A percentile compares a stretch with the other conserved stretches of the same genome.
phyloP scores from a whole-genome alignment of 495 filamentous ascomycete species.

The Trichoderma orchidacearum region DNA sequence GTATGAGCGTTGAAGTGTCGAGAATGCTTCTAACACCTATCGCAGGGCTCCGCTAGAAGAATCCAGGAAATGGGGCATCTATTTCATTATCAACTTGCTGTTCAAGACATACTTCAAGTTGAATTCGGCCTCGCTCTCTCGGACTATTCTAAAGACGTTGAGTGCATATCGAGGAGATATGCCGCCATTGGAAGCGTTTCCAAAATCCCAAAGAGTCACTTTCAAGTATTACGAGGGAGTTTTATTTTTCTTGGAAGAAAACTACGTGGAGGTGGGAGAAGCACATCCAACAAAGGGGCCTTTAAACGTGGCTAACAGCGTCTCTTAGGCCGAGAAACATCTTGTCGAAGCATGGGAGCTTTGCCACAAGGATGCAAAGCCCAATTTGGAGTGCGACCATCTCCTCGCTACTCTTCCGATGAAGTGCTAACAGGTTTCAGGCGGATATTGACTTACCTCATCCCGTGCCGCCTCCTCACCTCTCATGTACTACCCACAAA shows the following conservation, averaged over 20 bases:
- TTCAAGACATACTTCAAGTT: conserved; percentile 99
- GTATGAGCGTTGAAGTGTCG: conserved; percentile 10
- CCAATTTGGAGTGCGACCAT: conserved; percentile 61
- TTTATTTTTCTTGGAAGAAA: conserved; percentile 79
- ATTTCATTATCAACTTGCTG: conserved; percentile 79
- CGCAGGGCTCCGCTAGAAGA: conserved; percentile 68
- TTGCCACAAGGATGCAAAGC: conserved; percentile 55
- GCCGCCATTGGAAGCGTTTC: conserved; percentile 59
- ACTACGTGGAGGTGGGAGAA: conserved; percentile 57
- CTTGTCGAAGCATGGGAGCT: conserved; percentile 63
- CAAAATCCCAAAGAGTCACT: conserved; percentile 83
- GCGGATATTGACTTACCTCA: conserved; percentile 87
- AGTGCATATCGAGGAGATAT: conserved; percentile 63
- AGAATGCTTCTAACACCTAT: neutral
- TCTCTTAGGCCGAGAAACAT: conserved; percentile 56
- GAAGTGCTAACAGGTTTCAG: conserved; percentile 29
- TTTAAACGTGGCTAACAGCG: conserved; percentile 9
- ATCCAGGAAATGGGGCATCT: conserved; percentile 93
- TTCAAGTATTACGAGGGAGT: conserved; percentile 93
- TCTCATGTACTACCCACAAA: conserved; percentile 68
- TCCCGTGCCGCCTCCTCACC: conserved; percentile 81
- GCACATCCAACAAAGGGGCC: too few species aligned
- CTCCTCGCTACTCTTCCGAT: neutral
- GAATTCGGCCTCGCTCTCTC: conserved; percentile 74
- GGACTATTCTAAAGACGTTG: conserved; percentile 75